Evolutionary conservation across 2,329 filamentous ascomycete genomes (phyloP), one percentile per base, ranked within the genome.

Genomic region (Amylocarpus encephaloides): DNA sequence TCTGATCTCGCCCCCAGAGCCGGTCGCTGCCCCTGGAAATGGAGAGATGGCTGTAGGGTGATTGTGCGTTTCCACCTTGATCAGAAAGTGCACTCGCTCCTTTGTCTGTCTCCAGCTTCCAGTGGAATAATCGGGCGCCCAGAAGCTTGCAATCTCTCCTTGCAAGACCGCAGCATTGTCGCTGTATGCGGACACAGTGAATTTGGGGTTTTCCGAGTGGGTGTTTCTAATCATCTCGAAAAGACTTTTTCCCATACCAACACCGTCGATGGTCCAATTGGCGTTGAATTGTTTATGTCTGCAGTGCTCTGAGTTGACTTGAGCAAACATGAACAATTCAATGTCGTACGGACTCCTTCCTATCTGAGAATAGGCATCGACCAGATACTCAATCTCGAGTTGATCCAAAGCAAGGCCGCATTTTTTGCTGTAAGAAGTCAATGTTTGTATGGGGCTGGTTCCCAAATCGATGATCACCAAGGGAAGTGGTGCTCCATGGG

Each of bases 281-380:
- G 93, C 91, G 69, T 98, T 98, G 79, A 98, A 98, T 62, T 94
- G 87, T 74, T 96, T 95, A 53, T 75, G 71, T 45, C 70, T 64
- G 54, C 66, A 95, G 70, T 97, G 92, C 75, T 98, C 93, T 2
- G 92, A 97, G 74, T 97, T 97, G 67, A 98, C 92, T 71, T 98
- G 93, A 13, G 92, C 92, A 68, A 97, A 98, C 93, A 97, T 97
- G 76, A 97, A 97, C 18, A 97, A 77, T 71, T 98, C 93, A 40
- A 97, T 88, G 67, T 97, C 93, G 53, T 61, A 56, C 1, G 88
- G 88, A 43, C 79, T 73, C 34, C 83, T 73, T 55, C 81, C 79
- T 15, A 82, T 45, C 46, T 64, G 78, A 5, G 80, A 81, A 69
- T 89, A 93, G 38, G 85, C 84, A 59, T 90, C 83, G n/a, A 95